phyloP scores from a whole-genome alignment of 2,329 filamentous ascomycete genomes.

The Lojkania enalia region DNA sequence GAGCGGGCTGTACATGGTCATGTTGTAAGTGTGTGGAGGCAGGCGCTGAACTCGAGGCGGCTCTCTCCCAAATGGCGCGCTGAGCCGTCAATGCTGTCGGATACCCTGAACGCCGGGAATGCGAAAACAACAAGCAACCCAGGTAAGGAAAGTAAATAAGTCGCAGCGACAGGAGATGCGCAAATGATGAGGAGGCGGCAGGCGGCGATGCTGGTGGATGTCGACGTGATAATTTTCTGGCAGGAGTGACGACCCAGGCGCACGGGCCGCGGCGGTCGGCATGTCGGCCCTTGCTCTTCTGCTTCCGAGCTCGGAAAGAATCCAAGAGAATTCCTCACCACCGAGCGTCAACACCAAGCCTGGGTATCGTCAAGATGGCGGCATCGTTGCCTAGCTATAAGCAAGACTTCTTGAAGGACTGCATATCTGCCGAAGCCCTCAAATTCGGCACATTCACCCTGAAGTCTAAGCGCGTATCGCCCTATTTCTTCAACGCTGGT shows the following conservation, averaged over 20 bases:
- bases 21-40: slow-evolving; percentile 26
- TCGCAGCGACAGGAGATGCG: slow-evolving; percentile 25
- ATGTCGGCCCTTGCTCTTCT: neutral
- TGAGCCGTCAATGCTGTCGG: slow-evolving; percentile 20
- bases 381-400: slow-evolving; percentile 55
- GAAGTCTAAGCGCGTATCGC: slow-evolving; percentile 87
- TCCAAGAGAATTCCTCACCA: neutral
- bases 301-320: slow-evolving; percentile 39
- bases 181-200: slow-evolving; percentile 30
- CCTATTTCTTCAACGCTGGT: slow-evolving; percentile 98
- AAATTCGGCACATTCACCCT: slow-evolving; percentile 85
- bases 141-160: slow-evolving; percentile 13
- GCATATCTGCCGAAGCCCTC: slow-evolving; percentile 69
- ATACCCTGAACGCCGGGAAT: slow-evolving; percentile 25
- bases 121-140: neutral
- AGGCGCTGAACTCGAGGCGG: slow-evolving; percentile 16
- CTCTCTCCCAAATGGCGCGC: slow-evolving; percentile 17
- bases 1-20: slow-evolving; percentile 40
- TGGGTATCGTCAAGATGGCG: slow-evolving; percentile 13
- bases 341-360: slow-evolving; percentile 1
- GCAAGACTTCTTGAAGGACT: slow-evolving; percentile 69
- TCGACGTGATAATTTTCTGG: slow-evolving; percentile 34
- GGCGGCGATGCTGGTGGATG: slow-evolving; percentile 23
- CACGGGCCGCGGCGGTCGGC: slow-evolving; percentile 28
- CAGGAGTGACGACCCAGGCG: slow-evolving; percentile 28